These are phyloP conservation scores for Hypoxylon sp. DNA, from an alignment of 2,329 filamentous ascomycete genomes.

Conservation along the genomic window DNA sequence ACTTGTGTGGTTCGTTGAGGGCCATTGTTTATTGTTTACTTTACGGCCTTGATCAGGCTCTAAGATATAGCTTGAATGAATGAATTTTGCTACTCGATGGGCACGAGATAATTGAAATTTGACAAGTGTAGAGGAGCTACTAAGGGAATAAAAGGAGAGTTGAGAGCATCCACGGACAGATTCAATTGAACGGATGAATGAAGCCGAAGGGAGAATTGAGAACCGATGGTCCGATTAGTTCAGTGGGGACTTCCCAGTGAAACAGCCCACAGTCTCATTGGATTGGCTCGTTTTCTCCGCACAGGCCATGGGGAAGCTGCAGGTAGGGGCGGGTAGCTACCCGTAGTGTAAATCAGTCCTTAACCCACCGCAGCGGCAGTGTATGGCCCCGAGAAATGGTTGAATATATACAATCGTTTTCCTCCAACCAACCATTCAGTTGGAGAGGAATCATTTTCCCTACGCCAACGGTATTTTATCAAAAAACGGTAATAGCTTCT, in stretches of 20 bases:
- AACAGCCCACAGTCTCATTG: too few species aligned
- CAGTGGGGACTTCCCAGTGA: background rate
- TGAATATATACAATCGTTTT: too few species aligned
- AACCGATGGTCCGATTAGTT: background rate
- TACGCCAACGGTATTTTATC: too few species aligned
- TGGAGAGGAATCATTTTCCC: too few species aligned
- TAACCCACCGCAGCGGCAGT: too few species aligned
- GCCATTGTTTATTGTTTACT: slow-evolving; percentile 33
- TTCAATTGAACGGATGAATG: background rate
- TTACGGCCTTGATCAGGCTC: background rate
- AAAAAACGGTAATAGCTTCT: too few species aligned
- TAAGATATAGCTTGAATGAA: background rate
- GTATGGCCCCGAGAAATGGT: too few species aligned
- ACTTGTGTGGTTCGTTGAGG: slow-evolving; percentile 62
- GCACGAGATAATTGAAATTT: background rate
- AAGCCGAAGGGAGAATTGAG: background rate
- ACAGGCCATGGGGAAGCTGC: slow-evolving; percentile 7
- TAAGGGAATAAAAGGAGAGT: background rate
- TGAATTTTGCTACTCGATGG: background rate
- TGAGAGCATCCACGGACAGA: background rate
- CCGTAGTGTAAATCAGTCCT: background rate
- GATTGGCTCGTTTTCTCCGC: background rate
- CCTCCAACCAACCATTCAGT: too few species aligned
- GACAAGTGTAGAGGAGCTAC: background rate
- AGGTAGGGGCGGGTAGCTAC: background rate